These are phyloP conservation scores for Forsythia viridissima DNA, from an alignment of 257 asterid genomes.

Conservation along the genomic window DNA sequence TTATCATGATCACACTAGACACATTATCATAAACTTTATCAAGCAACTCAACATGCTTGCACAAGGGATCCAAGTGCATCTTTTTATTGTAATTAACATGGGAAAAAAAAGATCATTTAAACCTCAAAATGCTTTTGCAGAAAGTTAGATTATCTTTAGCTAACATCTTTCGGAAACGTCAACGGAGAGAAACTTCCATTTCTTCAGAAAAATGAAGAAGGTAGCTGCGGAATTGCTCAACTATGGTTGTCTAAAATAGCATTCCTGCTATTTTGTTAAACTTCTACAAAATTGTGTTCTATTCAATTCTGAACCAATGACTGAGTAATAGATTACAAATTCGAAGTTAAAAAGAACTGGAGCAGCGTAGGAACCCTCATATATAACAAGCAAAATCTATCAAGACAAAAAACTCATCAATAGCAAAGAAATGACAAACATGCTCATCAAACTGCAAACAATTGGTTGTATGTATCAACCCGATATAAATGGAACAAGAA, in stretches of 20 bases:
- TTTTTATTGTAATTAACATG: background rate
- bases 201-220: background rate
- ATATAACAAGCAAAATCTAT: slow-evolving; percentile 9
- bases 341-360: background rate
- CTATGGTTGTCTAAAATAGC: no score
- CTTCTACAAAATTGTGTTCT: slow-evolving; percentile 1
- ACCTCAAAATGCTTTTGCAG: no score
- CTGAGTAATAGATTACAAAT: background rate
- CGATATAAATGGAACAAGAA: background rate
- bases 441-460: slow-evolving; percentile 8
- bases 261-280: no score
- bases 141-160: no score
- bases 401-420: slow-evolving; percentile 2
- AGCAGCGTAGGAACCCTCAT: background rate
- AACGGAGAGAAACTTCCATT: background rate
- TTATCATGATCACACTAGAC: slow-evolving; percentile 13
- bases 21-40: background rate
- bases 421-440: background rate
- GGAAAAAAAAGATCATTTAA: background rate
- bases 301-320: background rate
- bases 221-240: no score
- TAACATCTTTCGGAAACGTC: background rate
- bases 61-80: slow-evolving; percentile 16
- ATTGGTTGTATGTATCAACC: slow-evolving; percentile 16
- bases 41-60: background rate